Evolutionary conservation across 768 basidiomycete species (phyloP), one percentile per base, ranked within the genome.

Genomic region (Chiua virens): DNA sequence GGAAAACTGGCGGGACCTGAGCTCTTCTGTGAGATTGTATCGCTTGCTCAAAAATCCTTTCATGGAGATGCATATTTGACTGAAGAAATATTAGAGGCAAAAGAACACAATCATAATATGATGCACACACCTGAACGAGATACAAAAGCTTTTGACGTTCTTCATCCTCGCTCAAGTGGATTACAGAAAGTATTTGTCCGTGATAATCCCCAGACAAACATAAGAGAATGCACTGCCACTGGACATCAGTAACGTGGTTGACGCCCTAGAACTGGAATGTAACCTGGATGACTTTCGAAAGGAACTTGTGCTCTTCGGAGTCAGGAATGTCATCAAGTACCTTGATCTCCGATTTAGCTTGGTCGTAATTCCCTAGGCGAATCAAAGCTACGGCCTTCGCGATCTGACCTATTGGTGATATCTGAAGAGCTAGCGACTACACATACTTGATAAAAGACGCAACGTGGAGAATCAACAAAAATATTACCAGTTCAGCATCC

Each of bases 391-490:
- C 49, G 5, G 35, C 7, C 44, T 46, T 57, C 18, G 59, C 58
- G 14, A 60, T 52, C 28, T 48, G 44, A 13, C 58, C 59, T 23
- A 60, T 60, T 15, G 58, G 22, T 9, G 57, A 59, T 17, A 13
- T 8, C 39, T 41, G 50, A 14, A 59, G 38, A 4, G 4, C 8
- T 7, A 59, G 50, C 9, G 58, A 59, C 58, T 59, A 11, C 5
- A 14, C 9, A 17, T n/a, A 9, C 21, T 39, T 21, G 4, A 25
- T 10, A 51, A 7, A 55, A 25, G 23, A 37, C 20, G 9, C 10
- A 8, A 11, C 25, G 18, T 46, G 3, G 21, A 8, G 39, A 14
- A 17, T 30, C 20, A 2, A 11, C 17, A 23, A 10, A 10, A 30
- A 21, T 17, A 0, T 44, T 49, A 59, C 57, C 53, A 30, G 20